Evolutionary conservation across 192 early-diverging fungal genomes (phyloP), one percentile per base, ranked within the genome.

Genomic region (Dissophora globulifera): DNA sequence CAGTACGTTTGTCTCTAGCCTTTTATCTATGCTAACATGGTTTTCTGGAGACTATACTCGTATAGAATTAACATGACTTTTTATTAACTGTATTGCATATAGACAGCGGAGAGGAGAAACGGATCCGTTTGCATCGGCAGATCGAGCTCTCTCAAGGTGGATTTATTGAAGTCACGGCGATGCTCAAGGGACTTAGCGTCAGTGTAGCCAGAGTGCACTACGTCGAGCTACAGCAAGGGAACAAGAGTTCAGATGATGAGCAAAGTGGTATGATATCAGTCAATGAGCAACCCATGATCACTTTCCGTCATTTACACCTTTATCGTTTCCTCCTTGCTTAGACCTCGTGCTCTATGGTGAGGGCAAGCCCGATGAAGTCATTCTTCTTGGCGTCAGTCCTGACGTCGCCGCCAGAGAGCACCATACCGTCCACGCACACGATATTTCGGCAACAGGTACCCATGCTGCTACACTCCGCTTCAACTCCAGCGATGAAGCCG

Each of bases 381-480:
- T 54, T 16, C 31, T 11, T 33, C 16, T 54, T 7, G 17, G 32
- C 31, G 3, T 35, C 35, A 27, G 17, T 16, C 4, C 31, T 5
- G 32, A n/a, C 5, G 3, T 35, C 6, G 9, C 49, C 5, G 16
- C 13, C 13, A 38, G 13, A 13, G 13, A 13, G 13, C 35, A 4
- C 27, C 10, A 9, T 3, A 16, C 10, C 2, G 20, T 54, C 13
- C 52, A 54, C 20, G 31, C 52, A 35, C 17, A 31, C 19, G 33
- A 54, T 3, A 16, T 54, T 3, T 35, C 29, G 3, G 31, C 52
- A 3, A 8, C 16, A 3, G 52, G 52, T 3, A 16, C 29, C 3
- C 32, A 54, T 54, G 52, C 52, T 33, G 15, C 29, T n/a, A 54
- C 52, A 8, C 33, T 54, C 16, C 35, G 33, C 32, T 54, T 54